Evolutionary conservation across 768 basidiomycete species (phyloP), one percentile per base, ranked within the genome.

Genomic region (Rhodotorula taiwanensis): DNA sequence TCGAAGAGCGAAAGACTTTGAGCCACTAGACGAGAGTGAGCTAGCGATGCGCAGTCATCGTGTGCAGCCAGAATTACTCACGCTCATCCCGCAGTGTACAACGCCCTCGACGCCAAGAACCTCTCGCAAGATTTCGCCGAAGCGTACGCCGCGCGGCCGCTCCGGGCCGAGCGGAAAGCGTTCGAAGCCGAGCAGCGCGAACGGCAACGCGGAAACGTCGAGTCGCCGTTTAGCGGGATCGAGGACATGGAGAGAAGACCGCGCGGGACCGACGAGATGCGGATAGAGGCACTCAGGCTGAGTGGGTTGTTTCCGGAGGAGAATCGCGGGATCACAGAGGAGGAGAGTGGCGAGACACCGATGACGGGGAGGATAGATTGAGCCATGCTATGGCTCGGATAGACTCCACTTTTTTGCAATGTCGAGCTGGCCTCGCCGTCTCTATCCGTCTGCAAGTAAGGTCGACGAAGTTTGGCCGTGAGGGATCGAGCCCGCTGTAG

Each of bases 251-350:
- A 81, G 61, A 77, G 88, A 58, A 70, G 70, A n/a, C 81, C 85
- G 33, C 79, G 90, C 55, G 78, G 81, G 11, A 68, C 81, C 66
- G 79, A 83, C 59, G 89, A 92, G 61, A 92, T 92, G 90, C 82
- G 84, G 74, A 78, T 79, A 58, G 89, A 93, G 75, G 88, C 89
- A 1, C 72, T 62, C 25, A 87, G 86, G 86, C 75, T 92, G 39
- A 79, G 75, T 58, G 73, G 73, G 4, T 82, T 89, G 66, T 86
- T 87, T 66, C 47, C 58, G 36, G 61, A 51, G n/a, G 57, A 49
- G 27, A 60, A 53, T 8, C 36, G 36, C 9, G 10, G 36, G 36
- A 39, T 9, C 9, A 9, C 9, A 16, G 36, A 39, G 9, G 36
- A 39, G 36, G 36, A 39, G 36, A n/a, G n/a, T n/a, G n/a, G n/a